Conservation (phyloP, 345 rosid genomes). For the Psidium friedrichsthalianum region DNA sequence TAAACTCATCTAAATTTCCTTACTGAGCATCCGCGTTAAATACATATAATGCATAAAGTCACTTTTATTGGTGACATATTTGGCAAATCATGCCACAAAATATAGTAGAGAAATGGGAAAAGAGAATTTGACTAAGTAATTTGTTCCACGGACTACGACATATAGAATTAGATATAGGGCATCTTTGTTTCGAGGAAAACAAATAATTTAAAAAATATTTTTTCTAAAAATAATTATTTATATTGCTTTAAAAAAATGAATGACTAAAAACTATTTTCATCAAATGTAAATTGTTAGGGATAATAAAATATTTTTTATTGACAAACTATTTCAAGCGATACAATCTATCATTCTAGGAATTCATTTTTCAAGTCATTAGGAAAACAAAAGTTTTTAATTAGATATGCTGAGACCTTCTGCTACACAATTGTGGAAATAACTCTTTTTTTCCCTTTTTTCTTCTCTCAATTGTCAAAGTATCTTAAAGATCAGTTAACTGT, state of each 20-base stretch:
- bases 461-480: neutral
- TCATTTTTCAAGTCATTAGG: neutral
- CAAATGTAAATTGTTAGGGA: neutral
- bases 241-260: neutral
- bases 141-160: neutral
- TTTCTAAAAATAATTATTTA: neutral
- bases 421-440: neutral
- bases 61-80: neutral
- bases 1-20: neutral
- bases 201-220: neutral
- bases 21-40: neutral
- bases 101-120: neutral
- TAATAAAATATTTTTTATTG: neutral
- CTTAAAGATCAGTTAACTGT: neutral
- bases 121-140: neutral
- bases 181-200: neutral
- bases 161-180: neutral
- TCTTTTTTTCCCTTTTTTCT: neutral
- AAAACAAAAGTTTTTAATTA: neutral
- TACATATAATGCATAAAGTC: neutral
- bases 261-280: neutral
- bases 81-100: neutral
- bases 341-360: neutral
- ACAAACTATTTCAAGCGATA: no score
- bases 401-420: neutral